These are phyloP conservation scores for Coemansia sp. DNA, from an alignment of 192 early-diverging fungal genomes.

Conservation along the genomic window DNA sequence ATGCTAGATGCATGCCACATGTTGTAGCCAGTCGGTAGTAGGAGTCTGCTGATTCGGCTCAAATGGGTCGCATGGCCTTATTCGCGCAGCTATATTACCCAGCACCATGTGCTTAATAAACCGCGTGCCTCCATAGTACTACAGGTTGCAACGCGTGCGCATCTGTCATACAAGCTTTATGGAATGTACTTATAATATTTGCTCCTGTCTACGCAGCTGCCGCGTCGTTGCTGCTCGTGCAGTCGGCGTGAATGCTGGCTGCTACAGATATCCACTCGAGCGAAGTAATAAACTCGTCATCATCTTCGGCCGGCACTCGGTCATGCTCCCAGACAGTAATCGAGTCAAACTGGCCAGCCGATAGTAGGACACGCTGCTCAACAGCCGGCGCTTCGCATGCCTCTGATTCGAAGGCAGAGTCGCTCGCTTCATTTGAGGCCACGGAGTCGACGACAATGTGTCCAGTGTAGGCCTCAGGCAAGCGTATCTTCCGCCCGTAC, in stretches of 20 bases:
- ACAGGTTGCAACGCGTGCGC: background rate
- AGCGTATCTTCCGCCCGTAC: slow-evolving; percentile 17
- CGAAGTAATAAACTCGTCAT: slow-evolving; percentile 42
- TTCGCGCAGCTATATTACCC: background rate
- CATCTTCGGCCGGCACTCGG: slow-evolving; percentile 31
- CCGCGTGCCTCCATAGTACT: background rate
- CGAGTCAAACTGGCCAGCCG: slow-evolving; percentile 19
- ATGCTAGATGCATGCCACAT: background rate
- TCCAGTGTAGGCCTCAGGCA: slow-evolving; percentile 26
- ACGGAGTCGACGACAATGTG: slow-evolving; percentile 32
- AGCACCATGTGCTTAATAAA: too few relatives aligned
- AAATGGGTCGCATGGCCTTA: background rate
- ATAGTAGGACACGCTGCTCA: slow-evolving; percentile 25
- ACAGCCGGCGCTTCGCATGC: background rate
- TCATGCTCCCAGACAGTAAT: slow-evolving; percentile 53
- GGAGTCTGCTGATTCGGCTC: slow-evolving; percentile 3
- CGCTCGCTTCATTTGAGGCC: background rate
- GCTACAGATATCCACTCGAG: slow-evolving; percentile 40
- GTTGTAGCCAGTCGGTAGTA: background rate
- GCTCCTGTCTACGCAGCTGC: background rate
- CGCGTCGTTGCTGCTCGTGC: slow-evolving; percentile 6
- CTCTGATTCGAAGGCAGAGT: slow-evolving; percentile 34
- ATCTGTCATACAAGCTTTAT: background rate
- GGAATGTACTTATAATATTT: background rate
- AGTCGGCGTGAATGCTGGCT: slow-evolving; percentile 43